Conservation (phyloP, 2,329 filamentous ascomycete genomes). For the Colletotrichum truncatum region DNA sequence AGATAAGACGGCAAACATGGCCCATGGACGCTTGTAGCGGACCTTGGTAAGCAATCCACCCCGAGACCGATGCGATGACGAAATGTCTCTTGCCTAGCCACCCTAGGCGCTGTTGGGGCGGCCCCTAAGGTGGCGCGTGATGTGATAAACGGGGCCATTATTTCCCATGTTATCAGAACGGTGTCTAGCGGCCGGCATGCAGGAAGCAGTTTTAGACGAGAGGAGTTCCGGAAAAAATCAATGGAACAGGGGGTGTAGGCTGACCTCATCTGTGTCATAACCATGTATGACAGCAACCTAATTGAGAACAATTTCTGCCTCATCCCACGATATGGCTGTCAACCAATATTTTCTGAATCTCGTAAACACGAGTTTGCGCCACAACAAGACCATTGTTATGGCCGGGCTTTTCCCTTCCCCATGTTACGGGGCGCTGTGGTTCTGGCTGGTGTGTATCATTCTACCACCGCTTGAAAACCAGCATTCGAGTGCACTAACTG, state of each 20-base stretch:
- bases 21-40: neutral
- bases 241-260: constrained; percentile 28
- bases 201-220: constrained; percentile 21
- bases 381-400: no score
- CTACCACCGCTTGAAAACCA: no score
- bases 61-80: constrained; percentile 6
- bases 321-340: neutral
- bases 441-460: no score
- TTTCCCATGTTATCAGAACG: neutral
- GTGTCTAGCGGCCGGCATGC: constrained; percentile 10
- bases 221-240: constrained; percentile 32
- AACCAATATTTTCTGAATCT: neutral
- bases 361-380: no score
- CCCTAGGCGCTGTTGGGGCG: neutral
- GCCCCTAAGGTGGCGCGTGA: constrained; percentile 18
- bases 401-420: no score
- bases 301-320: neutral
- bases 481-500: neutral
- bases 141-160: constrained; percentile 9
- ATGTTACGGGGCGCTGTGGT: no score
- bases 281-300: constrained; percentile 9
- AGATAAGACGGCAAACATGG: neutral
- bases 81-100: constrained; percentile 24
- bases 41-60: neutral
- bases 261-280: constrained; percentile 34